phyloP scores from a whole-genome alignment of 257 asterid genomes.

The Petrea volubilis region DNA sequence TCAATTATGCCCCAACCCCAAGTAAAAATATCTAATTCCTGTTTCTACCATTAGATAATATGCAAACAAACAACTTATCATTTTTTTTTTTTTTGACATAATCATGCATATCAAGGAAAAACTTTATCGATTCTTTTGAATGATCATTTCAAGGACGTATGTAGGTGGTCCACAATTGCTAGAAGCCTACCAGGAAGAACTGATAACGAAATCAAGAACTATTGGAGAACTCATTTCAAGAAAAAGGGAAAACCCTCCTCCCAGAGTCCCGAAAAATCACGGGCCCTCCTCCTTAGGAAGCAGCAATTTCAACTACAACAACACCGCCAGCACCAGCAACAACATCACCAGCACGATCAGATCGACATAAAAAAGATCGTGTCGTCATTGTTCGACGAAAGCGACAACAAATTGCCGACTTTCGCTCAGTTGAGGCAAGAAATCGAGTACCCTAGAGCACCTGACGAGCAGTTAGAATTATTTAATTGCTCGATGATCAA shows the following conservation, averaged over 20 bases:
- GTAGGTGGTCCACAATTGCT: conserved; percentile 70
- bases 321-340: conserved; percentile 34
- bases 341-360: conserved; percentile 27
- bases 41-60: too few species aligned
- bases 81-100: neutral
- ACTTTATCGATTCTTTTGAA: neutral
- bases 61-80: neutral
- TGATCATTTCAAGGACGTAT: neutral
- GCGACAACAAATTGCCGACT: conserved; percentile 22
- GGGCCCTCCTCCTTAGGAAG: conserved; percentile 39
- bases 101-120: neutral
- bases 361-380: conserved; percentile 37
- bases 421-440: conserved; percentile 44
- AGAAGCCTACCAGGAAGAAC: conserved; percentile 67
- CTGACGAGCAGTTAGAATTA: too few species aligned
- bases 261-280: conserved; percentile 29
- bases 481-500: neutral
- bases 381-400: conserved; percentile 37
- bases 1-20: too few species aligned
- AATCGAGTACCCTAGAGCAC: conserved; percentile 9
- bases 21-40: too few species aligned
- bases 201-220: conserved; percentile 24
- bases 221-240: conserved; percentile 74
- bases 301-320: conserved; percentile 55
- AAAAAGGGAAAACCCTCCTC: conserved; percentile 37